A percentile compares a stretch with the other conserved stretches of the same genome.
Evolutionary conservation across 2,329 filamentous ascomycete genomes (phyloP).

Genomic region (Xylaria sp.): DNA sequence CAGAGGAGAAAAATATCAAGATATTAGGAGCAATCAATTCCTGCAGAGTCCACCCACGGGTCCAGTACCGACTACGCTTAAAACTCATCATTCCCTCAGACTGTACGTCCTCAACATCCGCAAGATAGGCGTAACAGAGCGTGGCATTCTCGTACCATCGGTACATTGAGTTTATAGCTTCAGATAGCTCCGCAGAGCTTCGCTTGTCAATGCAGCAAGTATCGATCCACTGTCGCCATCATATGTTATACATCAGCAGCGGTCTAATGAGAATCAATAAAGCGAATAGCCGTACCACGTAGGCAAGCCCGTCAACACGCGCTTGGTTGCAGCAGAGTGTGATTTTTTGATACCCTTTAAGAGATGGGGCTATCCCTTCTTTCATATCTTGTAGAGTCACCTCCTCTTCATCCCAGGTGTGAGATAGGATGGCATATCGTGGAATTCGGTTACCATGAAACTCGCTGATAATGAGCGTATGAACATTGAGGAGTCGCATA

Average conservation of each 20-base stretch:
- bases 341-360: constrained; percentile 9
- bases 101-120: constrained; percentile 9
- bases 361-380: constrained; percentile 12
- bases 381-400: constrained; percentile 27
- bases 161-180: constrained; percentile 16
- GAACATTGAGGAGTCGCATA: constrained; percentile 19
- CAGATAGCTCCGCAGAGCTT: constrained; percentile 17
- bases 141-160: constrained; percentile 22
- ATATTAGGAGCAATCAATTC: constrained; percentile 16
- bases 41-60: constrained; percentile 17
- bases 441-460: constrained; percentile 6
- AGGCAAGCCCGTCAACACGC: constrained; percentile 13
- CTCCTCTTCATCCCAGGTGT: constrained; percentile 28
- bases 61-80: constrained; percentile 18
- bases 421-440: constrained; percentile 25
- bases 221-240: constrained; percentile 24
- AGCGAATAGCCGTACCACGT: background rate
- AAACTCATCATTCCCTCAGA: constrained; percentile 5
- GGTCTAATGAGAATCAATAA: background rate
- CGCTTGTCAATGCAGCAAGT: constrained; percentile 30
- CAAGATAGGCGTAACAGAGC: constrained; percentile 27
- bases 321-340: constrained; percentile 9
- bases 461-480: constrained; percentile 11
- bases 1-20: constrained; percentile 18
- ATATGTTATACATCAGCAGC: constrained; percentile 2